phyloP scores from a whole-genome alignment of 805 yeast genomes.

The Yarrowia keelungensis region DNA sequence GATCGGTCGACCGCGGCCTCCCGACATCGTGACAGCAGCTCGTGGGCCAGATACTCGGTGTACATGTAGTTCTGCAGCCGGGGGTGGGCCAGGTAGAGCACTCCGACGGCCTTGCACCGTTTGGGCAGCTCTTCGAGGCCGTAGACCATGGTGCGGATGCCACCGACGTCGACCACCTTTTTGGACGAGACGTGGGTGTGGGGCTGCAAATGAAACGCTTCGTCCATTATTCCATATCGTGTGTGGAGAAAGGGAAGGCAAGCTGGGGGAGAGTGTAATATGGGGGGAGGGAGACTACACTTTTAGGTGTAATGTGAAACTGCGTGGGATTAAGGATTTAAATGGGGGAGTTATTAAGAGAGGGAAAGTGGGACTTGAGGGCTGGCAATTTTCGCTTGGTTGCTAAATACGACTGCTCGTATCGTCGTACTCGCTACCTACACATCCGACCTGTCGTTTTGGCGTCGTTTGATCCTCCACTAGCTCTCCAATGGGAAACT shows the following conservation, averaged over 20 bases:
- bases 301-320: constrained; percentile 24
- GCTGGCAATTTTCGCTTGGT: no score
- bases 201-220: constrained; percentile 35
- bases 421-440: no score
- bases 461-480: not conserved
- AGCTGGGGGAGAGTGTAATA: constrained; percentile 4
- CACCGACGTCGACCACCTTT: constrained; percentile 30
- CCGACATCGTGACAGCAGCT: constrained; percentile 46
- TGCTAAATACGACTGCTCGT: no score
- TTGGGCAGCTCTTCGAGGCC: constrained; percentile 37
- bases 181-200: constrained; percentile 36
- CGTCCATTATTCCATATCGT: constrained; percentile 38
- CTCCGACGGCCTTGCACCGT: constrained; percentile 41
- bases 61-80: constrained; percentile 53
- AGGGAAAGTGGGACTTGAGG: no score
- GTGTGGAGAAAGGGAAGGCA: not conserved
- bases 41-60: constrained; percentile 54
- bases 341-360: no score
- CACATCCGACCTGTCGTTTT: not conserved
- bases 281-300: constrained; percentile 2
- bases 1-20: constrained; percentile 26
- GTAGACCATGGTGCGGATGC: constrained; percentile 39
- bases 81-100: constrained; percentile 54
- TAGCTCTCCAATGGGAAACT: not conserved
- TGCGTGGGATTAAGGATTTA: constrained; percentile 7